These are phyloP conservation scores for Yamadazyma triangularis DNA, from an alignment of 1,139 yeast species.

Conservation along the genomic window DNA sequence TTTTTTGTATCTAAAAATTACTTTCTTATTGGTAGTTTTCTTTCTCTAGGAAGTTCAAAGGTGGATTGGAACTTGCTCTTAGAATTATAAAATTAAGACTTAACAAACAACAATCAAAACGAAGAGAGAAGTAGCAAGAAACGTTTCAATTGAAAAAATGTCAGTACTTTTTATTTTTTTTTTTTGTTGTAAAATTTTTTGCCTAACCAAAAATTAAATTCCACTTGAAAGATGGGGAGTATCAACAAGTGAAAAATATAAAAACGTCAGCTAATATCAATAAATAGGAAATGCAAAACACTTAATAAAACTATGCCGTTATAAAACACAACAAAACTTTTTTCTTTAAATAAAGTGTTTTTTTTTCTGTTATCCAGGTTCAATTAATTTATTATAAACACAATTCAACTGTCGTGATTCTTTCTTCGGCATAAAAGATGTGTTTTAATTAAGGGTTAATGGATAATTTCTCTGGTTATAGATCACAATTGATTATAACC, in stretches of 20 bases:
- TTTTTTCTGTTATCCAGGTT: slow-evolving; percentile 40
- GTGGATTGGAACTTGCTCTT: slow-evolving; percentile 47
- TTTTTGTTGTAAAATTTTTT: no score
- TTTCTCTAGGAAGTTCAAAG: slow-evolving; percentile 16
- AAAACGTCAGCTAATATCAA: slow-evolving; percentile 9
- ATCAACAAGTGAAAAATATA: slow-evolving; percentile 26
- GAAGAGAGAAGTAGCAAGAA: slow-evolving; percentile 51
- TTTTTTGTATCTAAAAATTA: no score
- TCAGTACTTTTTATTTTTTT: slow-evolving; percentile 1
- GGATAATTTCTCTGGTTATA: not conserved
- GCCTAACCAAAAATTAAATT: slow-evolving; percentile 17
- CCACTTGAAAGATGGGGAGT: slow-evolving; percentile 35
- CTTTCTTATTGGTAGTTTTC: no score
- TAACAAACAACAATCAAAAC: slow-evolving; percentile 34
- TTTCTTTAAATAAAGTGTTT: not conserved
- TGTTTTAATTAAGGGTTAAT: not conserved
- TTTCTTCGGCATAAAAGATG: slow-evolving; percentile 43
- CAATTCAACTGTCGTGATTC: slow-evolving; percentile 36
- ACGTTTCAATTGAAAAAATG: slow-evolving; percentile 33
- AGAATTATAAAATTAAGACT: no score
- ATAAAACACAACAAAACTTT: not conserved
- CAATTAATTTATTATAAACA: slow-evolving; percentile 26
- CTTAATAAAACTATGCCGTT: not conserved
- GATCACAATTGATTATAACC: no score
- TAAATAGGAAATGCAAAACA: not conserved